Base-by-base conservation (phyloP, 495 filamentous ascomycete species). In the Immersiella caudata region DNA sequence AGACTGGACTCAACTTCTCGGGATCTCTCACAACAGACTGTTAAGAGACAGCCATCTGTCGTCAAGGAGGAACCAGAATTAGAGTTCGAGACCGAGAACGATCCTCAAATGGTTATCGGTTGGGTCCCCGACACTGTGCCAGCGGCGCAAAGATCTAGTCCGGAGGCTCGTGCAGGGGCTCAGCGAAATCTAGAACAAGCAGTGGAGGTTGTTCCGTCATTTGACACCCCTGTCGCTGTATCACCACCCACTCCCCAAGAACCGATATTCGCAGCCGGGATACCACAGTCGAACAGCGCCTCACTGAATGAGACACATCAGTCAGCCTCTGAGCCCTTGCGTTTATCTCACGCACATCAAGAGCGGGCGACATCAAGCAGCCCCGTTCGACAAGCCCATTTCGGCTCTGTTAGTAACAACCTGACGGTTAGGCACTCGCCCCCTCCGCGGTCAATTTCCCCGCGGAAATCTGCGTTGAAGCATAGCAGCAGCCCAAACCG, bases 381-480 rank as follows among this genome's bases (percentile, higher is more conserved):
- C 59, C 74, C 76, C n/a, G 69, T 66, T 27, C 84, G 93, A 58
- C 89, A 89, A 35, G 86, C 93, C 18, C 91, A 89, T 65, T 97
- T 97, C 69, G 88, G 90, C 1, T 74, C 84, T 63, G 73, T 77
- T 33, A 72, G 80, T 18, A 79, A 82, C 58, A 86, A 70, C 76
- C 85, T 77, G 74, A 83, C 63, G 68, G 89, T 77, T 76, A 88
- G 85, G 66, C 93, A 97, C 74, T 82, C 89, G 58, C 93, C 93
- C 25, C 91, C 91, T 18, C 87, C 90, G 21, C 84, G 93, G 58
- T 93, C 93, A 0, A 80, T 91, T 0, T 97, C 93, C 0, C 93
- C 93, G 25, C 88, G 86, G 5, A 97, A 97, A 73, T 94, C 93
- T 16, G 93, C 93, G 0, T 70, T 97, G 71, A 97, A 97, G 70